These are phyloP conservation scores for Rhododendron henanense DNA, from an alignment of 148 eudicot genomes.

Conservation along the genomic window DNA sequence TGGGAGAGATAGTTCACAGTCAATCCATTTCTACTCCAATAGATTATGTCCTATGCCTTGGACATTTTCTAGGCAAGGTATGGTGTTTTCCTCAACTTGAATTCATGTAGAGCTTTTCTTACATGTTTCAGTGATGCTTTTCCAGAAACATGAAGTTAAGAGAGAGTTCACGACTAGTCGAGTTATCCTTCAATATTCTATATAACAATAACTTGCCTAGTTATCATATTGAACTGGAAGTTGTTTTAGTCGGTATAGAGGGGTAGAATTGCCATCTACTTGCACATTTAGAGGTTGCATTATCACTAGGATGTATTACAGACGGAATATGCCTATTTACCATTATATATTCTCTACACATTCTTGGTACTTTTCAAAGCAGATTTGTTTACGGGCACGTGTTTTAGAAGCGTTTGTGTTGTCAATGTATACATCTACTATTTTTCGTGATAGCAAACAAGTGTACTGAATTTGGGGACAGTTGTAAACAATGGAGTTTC, in stretches of 20 bases:
- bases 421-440: background rate
- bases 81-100: background rate
- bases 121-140: background rate
- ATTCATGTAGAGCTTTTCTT: background rate
- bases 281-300: background rate
- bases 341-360: background rate
- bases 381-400: background rate
- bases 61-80: slow-evolving; percentile 93
- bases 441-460: background rate
- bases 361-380: background rate
- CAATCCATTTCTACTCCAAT: slow-evolving; percentile 80
- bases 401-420: background rate
- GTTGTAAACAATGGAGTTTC: background rate
- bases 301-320: background rate
- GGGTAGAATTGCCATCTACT: background rate
- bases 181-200: background rate
- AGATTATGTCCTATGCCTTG: slow-evolving; percentile 82
- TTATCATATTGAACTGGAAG: background rate
- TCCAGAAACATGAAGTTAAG: background rate
- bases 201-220: background rate
- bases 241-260: background rate
- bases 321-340: background rate
- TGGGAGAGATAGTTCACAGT: slow-evolving; percentile 92
- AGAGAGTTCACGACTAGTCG: background rate
- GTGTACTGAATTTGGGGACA: background rate